Percentiles rank a stretch among this genome's conserved stretches.
phyloP scores from a whole-genome alignment of 139 green algal genomes.

The Astrephomene gubernaculifera region DNA sequence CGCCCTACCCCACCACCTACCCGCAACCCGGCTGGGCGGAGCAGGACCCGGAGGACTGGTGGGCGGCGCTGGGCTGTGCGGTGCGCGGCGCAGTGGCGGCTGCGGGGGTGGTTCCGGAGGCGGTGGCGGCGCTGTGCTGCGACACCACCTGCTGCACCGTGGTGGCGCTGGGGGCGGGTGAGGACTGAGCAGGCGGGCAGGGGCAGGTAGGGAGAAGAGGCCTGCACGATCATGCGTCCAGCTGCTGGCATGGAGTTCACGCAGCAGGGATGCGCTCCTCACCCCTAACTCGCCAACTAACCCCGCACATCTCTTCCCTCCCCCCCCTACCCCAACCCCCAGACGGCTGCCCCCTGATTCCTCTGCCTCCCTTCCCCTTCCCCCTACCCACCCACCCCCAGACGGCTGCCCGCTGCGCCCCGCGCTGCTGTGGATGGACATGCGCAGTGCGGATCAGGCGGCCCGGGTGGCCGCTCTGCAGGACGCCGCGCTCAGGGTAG shows the following conservation, averaged over 20 bases:
- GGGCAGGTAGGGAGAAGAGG: too few relatives aligned
- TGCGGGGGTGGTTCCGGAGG: slow-evolving; percentile 23
- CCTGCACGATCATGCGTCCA: too few relatives aligned
- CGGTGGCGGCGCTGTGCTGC: slow-evolving; percentile 68
- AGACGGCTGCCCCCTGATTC: not conserved
- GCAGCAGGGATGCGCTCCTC: too few relatives aligned
- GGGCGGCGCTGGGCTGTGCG: slow-evolving; percentile 64
- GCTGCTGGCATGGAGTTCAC: too few relatives aligned
- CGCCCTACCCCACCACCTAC: slow-evolving; percentile 47
- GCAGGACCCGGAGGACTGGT: slow-evolving; percentile 83
- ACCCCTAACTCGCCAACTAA: too few relatives aligned
- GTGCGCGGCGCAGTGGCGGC: slow-evolving; percentile 58
- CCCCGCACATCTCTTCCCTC: too few relatives aligned
- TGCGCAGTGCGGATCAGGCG: slow-evolving; percentile 75
- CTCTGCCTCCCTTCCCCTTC: not conserved
- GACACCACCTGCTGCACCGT: slow-evolving; percentile 92
- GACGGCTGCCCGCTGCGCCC: slow-evolving; percentile 67
- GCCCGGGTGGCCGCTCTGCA: slow-evolving; percentile 61
- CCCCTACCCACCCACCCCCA: slow-evolving; percentile 8
- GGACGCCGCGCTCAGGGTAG: slow-evolving; percentile 71
- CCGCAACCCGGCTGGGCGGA: slow-evolving; percentile 75
- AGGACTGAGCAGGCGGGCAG: not conserved
- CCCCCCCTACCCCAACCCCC: not conserved
- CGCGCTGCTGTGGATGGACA: slow-evolving; percentile 88
- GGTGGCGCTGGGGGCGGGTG: slow-evolving; percentile 71